A percentile compares a stretch with the other conserved stretches of the same genome.
phyloP scores from a whole-genome alignment of 1,284 basidiomycete genomes.

The Phlebopus sp. region DNA sequence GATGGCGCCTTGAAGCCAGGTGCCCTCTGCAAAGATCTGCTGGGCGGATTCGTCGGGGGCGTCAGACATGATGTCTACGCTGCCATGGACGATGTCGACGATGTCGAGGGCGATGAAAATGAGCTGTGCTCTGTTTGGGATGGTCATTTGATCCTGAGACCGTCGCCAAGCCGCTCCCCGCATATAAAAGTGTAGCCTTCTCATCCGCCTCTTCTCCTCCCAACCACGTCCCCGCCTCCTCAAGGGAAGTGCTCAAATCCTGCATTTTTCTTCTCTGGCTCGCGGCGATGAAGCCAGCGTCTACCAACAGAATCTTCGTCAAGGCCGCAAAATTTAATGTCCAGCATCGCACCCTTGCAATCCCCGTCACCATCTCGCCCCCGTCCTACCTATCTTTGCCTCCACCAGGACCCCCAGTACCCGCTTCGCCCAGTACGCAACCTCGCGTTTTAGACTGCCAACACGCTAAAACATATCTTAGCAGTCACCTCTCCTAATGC shows the following conservation, averaged over 20 bases:
- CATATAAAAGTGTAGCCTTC: conserved; percentile 8
- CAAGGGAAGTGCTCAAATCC: too few species aligned
- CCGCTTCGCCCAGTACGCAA: background rate
- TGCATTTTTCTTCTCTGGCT: conserved; percentile 5
- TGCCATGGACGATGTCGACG: too few species aligned
- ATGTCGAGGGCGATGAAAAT: too few species aligned
- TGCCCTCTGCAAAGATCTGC: conserved; percentile 24
- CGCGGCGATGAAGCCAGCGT: conserved; percentile 10
- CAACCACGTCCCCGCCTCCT: background rate
- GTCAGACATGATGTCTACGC: conserved; percentile 19
- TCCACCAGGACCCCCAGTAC: conserved; percentile 6
- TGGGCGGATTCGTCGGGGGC: conserved; percentile 14
- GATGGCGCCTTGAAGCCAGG: conserved; percentile 33
- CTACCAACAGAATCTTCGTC: conserved; percentile 3
- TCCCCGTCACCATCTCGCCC: conserved; percentile 8
- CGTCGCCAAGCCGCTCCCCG: conserved; percentile 3
- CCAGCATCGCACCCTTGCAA: conserved; percentile 6
- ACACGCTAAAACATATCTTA: background rate
- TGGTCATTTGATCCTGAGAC: conserved; percentile 5
- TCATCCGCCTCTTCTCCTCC: background rate
- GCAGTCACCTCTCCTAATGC: background rate
- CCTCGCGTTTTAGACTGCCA: background rate
- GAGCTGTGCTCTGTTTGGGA: background rate
- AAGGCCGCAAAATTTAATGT: conserved; percentile 5
- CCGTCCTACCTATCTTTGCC: conserved; percentile 11